Evolutionary conservation across 768 basidiomycete genomes (phyloP).

Genomic region (Boletellus sp.): DNA sequence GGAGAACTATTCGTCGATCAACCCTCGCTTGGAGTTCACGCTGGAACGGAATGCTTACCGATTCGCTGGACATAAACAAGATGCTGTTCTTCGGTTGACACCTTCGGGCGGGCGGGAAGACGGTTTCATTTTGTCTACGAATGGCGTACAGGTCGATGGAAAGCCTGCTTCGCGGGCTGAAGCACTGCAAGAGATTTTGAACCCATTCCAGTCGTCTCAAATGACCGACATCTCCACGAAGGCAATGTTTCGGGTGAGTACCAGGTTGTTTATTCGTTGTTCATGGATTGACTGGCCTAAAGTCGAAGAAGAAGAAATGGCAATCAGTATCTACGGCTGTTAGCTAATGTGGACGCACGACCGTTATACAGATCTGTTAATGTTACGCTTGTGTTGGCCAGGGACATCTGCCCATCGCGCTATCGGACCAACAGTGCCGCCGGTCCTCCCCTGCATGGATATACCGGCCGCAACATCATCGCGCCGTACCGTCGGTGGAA

Average conservation of each 20-base stretch:
- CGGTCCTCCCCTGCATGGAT: no score
- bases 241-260: conserved; percentile 18
- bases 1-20: conserved; percentile 20
- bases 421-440: no score
- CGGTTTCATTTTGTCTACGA: conserved; percentile 19
- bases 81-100: conserved; percentile 19
- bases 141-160: conserved; percentile 27
- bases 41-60: conserved; percentile 24
- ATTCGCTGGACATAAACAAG: conserved; percentile 17
- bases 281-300: conserved; percentile 6
- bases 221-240: conserved; percentile 4
- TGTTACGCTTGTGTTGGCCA: background rate
- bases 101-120: conserved; percentile 14
- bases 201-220: conserved; percentile 13
- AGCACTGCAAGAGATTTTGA: conserved; percentile 20
- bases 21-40: conserved; percentile 21
- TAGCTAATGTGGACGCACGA: conserved; percentile 6
- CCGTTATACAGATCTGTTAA: background rate
- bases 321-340: background rate
- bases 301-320: conserved; percentile 20
- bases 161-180: conserved; percentile 15
- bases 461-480: no score
- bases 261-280: background rate
- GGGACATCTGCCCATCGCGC: no score
- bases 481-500: no score